phyloP scores from a whole-genome alignment of 768 basidiomycete species.

The Naematelia encephala region DNA sequence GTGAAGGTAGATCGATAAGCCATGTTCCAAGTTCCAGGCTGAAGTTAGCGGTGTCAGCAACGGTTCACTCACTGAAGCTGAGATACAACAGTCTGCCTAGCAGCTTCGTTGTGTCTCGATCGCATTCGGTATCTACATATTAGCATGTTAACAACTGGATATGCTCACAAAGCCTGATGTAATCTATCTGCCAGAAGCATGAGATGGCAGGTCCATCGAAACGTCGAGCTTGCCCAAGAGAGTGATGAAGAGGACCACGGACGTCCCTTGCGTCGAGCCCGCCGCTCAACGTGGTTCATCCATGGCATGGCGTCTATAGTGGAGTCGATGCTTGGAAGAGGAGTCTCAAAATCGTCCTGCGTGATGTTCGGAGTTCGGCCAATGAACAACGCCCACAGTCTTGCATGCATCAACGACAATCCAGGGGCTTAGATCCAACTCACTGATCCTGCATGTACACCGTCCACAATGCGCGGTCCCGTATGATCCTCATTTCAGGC shows the following conservation, averaged over 20 bases:
- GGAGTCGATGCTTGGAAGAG: conserved; percentile 5
- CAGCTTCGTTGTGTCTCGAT: background rate
- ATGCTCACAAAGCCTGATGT: background rate
- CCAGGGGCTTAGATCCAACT: background rate
- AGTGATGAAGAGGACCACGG: conserved; percentile 2
- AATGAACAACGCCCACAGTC: conserved; percentile 30
- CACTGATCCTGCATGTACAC: conserved; percentile 31
- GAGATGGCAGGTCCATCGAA: conserved; percentile 3
- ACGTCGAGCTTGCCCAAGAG: conserved; percentile 8
- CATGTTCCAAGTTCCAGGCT: conserved; percentile 5
- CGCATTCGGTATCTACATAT: background rate
- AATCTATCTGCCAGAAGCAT: conserved; percentile 7
- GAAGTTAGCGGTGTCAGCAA: background rate
- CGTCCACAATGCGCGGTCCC: conserved; percentile 21
- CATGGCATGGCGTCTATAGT: conserved; percentile 3
- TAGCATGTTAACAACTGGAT: background rate
- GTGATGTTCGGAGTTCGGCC: conserved; percentile 16
- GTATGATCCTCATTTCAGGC: background rate
- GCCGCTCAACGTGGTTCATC: conserved; percentile 1
- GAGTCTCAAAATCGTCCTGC: conserved; percentile 5
- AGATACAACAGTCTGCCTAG: background rate
- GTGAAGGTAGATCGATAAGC: conserved; percentile 9
- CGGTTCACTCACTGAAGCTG: background rate
- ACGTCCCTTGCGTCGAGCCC: background rate
- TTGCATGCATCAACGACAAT: background rate